phyloP scores from a whole-genome alignment of 306 rosid genomes.

The Leucaena leucocephala region DNA sequence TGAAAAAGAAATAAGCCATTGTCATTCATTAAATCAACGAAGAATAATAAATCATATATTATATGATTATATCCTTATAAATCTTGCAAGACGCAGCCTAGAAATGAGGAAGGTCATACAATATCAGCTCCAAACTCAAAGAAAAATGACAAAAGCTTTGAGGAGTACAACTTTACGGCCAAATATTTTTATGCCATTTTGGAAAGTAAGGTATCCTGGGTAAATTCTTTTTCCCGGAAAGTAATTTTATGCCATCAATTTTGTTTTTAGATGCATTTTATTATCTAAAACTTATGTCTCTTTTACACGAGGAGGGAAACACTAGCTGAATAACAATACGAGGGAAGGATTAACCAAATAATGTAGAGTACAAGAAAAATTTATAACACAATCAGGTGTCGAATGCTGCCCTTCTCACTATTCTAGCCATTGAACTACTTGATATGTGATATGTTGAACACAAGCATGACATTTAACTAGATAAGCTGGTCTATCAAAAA shows the following conservation, averaged over 20 bases:
- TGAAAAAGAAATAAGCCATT: slow-evolving; percentile 35
- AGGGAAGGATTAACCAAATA: slow-evolving; percentile 30
- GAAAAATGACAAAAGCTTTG: slow-evolving; percentile 1
- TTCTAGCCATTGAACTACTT: slow-evolving; percentile 2
- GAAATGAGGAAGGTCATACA: slow-evolving; percentile 22
- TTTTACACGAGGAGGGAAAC: slow-evolving; percentile 25
- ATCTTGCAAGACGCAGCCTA: slow-evolving; percentile 22
- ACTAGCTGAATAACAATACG: slow-evolving; percentile 22
- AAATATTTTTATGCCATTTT: slow-evolving; percentile 22
- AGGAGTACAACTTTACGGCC: slow-evolving; percentile 19
- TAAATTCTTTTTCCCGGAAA: not conserved
- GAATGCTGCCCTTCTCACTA: slow-evolving; percentile 16
- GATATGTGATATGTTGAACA: not conserved
- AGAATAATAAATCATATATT: slow-evolving; percentile 12
- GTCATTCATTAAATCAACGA: slow-evolving; percentile 30
- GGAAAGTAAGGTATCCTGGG: slow-evolving; percentile 11
- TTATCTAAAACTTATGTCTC: slow-evolving; percentile 14
- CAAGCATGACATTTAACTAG: slow-evolving; percentile 18
- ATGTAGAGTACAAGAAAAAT: slow-evolving; percentile 24
- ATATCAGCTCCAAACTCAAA: slow-evolving; percentile 27
- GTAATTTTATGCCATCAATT: slow-evolving; percentile 1
- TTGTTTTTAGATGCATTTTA: slow-evolving; percentile 23
- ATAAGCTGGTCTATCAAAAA: slow-evolving; percentile 20
- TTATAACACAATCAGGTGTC: not conserved
- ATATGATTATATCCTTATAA: slow-evolving; percentile 23